These are phyloP conservation scores for Lecanicillium sp. DNA, from an alignment of 2,329 filamentous ascomycete genomes.

Conservation along the genomic window DNA sequence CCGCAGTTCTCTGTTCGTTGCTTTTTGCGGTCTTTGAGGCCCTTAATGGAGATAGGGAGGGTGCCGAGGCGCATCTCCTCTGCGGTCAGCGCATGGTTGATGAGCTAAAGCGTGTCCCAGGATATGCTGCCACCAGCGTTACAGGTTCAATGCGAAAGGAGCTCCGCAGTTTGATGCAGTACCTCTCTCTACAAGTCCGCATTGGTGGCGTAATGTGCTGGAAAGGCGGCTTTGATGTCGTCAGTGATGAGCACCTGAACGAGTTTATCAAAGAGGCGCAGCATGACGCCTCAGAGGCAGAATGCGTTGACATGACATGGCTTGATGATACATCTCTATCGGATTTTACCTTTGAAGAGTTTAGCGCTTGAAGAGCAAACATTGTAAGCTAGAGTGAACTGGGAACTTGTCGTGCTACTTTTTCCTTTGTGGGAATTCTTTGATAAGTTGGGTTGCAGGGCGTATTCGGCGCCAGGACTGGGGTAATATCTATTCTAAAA, in stretches of 20 bases:
- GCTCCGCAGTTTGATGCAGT: conserved; percentile 18
- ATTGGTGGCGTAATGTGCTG: conserved; percentile 6
- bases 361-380: too few species aligned
- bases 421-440: too few species aligned
- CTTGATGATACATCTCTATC: too few species aligned
- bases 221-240: conserved; percentile 1
- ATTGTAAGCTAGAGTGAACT: too few species aligned
- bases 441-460: too few species aligned
- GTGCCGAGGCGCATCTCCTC: conserved; percentile 30
- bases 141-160: conserved; percentile 15
- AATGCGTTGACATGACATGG: too few species aligned
- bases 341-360: too few species aligned
- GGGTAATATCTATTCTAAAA: too few species aligned
- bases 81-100: conserved; percentile 32
- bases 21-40: conserved; percentile 34
- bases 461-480: too few species aligned
- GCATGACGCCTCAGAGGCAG: not conserved
- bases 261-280: not conserved
- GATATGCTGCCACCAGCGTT: not conserved
- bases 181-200: conserved; percentile 19
- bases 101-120: conserved; percentile 22
- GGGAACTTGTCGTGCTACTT: too few species aligned
- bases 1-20: conserved; percentile 30
- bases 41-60: conserved; percentile 29
- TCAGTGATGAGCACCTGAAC: not conserved